Evolutionary conservation across 441 rosid genomes (phyloP), one percentile per base, ranked within the genome.

Genomic region (Erodium trifolium): DNA sequence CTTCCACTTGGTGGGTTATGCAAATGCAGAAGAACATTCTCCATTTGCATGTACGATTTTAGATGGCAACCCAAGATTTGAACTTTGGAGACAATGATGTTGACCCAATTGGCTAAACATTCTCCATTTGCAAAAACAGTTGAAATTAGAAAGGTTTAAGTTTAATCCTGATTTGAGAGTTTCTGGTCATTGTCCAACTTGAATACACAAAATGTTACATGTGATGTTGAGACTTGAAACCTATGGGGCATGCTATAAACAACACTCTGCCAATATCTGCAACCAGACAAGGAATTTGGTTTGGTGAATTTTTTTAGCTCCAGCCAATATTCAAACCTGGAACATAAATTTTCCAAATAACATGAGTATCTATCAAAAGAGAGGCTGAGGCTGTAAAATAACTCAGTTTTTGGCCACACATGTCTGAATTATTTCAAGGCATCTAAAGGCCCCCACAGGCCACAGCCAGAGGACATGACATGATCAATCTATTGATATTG

Each of bases 151-250:
- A 9, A 7, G 41, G 14, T 13, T 16, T 51, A 51, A 51, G 34
- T 31, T 31, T 31, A 31, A 31, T 51, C 59, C 3, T 51, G 4
- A n/a, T 51, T 51, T 0, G 3, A 0, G 59, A 51, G 14, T 45
- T 13, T 51, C 59, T 51, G 17, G 14, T n/a, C 59, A n/a, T 51
- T 51, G 7, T 51, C 59, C 18, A 51, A 51, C 59, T 51, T n/a
- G 17, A 51, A 3, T n/a, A 51, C 5, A n/a, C 59, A 51, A 16
- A 51, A 51, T 51, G 39, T 63, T 71, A 67, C 66, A 57, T 72
- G 71, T 59, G 78, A 77, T 51, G 75, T 67, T 39, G 78, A 79
- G 74, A 59, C 70, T 68, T 67, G 65, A 65, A 65, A 10, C 31
- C 31, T n/a, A 18, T 72, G 62, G 67, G 16, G 70, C 65, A 18